A percentile compares a stretch with the other conserved stretches of the same genome.
These are phyloP conservation scores for Cyclotella atomus DNA, from an alignment of 108 stramenopile genomes.

Conservation along the genomic window DNA sequence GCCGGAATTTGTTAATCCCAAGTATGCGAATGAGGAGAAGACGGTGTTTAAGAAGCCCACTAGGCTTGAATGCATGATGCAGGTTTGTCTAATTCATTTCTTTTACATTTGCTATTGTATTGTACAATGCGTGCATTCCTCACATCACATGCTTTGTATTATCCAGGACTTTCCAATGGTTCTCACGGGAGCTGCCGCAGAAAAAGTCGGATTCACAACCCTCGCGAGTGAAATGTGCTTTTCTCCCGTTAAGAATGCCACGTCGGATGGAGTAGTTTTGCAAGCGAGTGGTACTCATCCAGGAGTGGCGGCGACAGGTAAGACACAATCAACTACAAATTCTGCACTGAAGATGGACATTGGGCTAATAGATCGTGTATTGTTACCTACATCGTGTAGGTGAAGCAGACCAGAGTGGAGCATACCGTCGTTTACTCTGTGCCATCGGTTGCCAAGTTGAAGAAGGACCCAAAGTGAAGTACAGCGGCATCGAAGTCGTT, in stretches of 20 bases:
- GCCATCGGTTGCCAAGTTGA: slow-evolving; percentile 74
- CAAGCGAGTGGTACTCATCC: slow-evolving; percentile 88
- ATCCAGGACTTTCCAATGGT: slow-evolving; percentile 98
- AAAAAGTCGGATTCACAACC: slow-evolving; percentile 95
- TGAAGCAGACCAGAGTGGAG: slow-evolving; percentile 91
- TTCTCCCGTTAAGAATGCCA: slow-evolving; percentile 96
- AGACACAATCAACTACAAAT: too few species aligned
- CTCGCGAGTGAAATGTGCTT: slow-evolving; percentile 88
- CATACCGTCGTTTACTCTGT: slow-evolving; percentile 61
- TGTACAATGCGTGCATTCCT: too few species aligned
- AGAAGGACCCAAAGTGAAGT: slow-evolving; percentile 54
- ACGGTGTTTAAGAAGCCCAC: slow-evolving; percentile 98
- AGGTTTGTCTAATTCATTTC: slow-evolving; percentile 15
- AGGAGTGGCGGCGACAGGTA: slow-evolving; percentile 91
- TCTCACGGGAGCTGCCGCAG: slow-evolving; percentile 59
- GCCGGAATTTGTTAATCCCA: slow-evolving; percentile 99
- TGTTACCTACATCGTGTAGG: too few species aligned
- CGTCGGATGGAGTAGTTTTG: slow-evolving; percentile 80
- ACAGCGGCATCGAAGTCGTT: slow-evolving; percentile 67
- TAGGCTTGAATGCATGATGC: slow-evolving; percentile 99
- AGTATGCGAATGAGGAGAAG: slow-evolving; percentile 92
- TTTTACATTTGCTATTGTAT: slow-evolving; percentile 58
- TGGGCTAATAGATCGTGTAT: too few species aligned
- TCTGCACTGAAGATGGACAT: too few species aligned
- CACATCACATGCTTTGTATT: slow-evolving; percentile 90